Base-by-base conservation (phyloP, 2,329 filamentous ascomycete genomes). In the Onygenales sp. region DNA sequence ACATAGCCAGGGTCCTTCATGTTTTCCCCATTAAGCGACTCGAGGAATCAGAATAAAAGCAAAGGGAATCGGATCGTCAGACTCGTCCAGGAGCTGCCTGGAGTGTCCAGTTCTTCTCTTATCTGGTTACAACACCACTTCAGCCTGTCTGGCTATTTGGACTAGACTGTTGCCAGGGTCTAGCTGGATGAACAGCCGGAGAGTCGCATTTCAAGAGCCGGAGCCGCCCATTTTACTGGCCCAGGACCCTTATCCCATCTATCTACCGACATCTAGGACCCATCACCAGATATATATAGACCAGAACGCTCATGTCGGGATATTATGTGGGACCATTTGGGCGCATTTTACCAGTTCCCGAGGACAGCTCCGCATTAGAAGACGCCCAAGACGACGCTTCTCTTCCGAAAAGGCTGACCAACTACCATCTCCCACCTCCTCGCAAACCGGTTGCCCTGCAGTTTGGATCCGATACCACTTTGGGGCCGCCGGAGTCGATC, bases 361-460 rank as follows among this genome's bases (percentile, higher is more conserved):
- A 35, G 27, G 52, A 67, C 55, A 54, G 57, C 52, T 54, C 53
- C 46, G 58, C 60, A 46, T 54, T 63, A 44, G 63, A 65, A 57
- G 62, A 60, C 48, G 57, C 61, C 47, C 54, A 63, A 55, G 60
- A 63, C 43, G 57, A 46, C 57, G 46, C 60, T 59, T 69, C 68
- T 56, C 60, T 57, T 46, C 63, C 61, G 48, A 52, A 64, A 50
- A 46, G 65, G 57, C 60, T 61, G 63, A 50, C 63, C 56, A 67
- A 65, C 49, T 73, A 71, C 58, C 68, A 69, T 55, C 70, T 73
- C 52, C 70, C 70, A 53, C 70, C 67, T 35, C 70, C 70, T 51
- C 67, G 64, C 39, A 57, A 64, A 47, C 63, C 64, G 5, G 11
- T 21, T 36, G 63, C 64, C 48, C 57, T 70, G 51, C 66, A 67